Evolutionary conservation across 129 eudicot species (phyloP), one percentile per base, ranked within the genome.

Genomic region (Deinandra increscens): DNA sequence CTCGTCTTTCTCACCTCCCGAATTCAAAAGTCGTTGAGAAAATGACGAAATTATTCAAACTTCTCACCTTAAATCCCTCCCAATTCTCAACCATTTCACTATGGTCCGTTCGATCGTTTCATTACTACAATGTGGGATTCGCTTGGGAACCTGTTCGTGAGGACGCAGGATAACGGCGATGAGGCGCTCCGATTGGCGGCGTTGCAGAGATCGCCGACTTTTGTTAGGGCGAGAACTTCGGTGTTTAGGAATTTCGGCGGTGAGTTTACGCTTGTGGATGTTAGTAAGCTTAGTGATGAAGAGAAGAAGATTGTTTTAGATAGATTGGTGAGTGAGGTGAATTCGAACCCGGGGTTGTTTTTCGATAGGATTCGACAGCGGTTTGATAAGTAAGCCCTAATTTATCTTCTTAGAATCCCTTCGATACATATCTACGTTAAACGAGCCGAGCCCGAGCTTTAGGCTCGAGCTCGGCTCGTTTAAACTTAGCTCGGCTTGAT

Each of bases 121-220:
- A 8, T 9, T 36, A 36, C 73, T 15, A 64, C 75, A 66, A 84
- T 84, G 87, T 74, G 83, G 91, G 76, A 68, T 66, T 64, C 75
- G 41, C 66, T 79, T 15, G 82, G 74, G 46, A 73, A 37, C 64
- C 60, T 78, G 54, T 83, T 79, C 19, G 69, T 81, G 6, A 53
- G 75, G 72, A 68, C 64, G 22, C 78, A 62, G 38, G 80, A 69
- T 71, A 78, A 60, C 38, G 87, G 77, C 9, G 89, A 88, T 10
- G 96, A 79, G 56, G 91, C 85, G 42, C 83, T 91, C 33, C 75
- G 66, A 31, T 69, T 87, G 91, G 98, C 96, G 63, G 88, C 94
- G 8, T 69, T 91, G 73, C 87, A 88, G 84, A 69, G 84, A 53
- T 84, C 87, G 11, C 91, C 98, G 1, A 86, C 89, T 39, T 67